A percentile compares a stretch with the other conserved stretches of the same genome.
phyloP scores from a whole-genome alignment of 768 basidiomycete species.

The Lactarius quietus region DNA sequence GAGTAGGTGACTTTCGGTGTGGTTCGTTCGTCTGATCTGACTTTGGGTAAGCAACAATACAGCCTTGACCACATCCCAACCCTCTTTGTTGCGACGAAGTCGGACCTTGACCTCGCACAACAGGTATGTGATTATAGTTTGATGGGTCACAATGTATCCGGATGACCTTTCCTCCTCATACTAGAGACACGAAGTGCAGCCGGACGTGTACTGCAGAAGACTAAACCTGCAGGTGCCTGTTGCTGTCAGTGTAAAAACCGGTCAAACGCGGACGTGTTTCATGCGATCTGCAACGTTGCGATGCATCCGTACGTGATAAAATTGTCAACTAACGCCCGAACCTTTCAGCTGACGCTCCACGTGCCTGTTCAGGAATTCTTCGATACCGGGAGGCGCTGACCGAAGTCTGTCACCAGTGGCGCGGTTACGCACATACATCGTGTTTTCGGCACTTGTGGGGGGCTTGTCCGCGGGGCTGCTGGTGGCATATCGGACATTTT shows the following conservation, averaged over 20 bases:
- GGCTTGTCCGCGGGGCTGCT: conserved; percentile 70
- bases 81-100: conserved; percentile 98
- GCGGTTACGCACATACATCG: conserved; percentile 67
- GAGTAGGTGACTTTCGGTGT: conserved; percentile 48
- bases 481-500: conserved; percentile 64
- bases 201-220: conserved; percentile 92
- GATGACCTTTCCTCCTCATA: neutral
- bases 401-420: conserved; percentile 68
- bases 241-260: conserved; percentile 85
- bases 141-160: conserved; percentile 1
- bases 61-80: conserved; percentile 93
- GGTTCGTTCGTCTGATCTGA: conserved; percentile 9
- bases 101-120: conserved; percentile 92
- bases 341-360: conserved; percentile 16
- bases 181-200: conserved; percentile 97
- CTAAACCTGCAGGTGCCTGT: conserved; percentile 91
- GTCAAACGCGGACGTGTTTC: conserved; percentile 84
- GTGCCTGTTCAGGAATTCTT: conserved; percentile 32
- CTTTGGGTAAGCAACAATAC: conserved; percentile 81
- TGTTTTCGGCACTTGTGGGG: conserved; percentile 67
- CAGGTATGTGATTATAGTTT: conserved; percentile 54
- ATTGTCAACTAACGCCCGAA: conserved; percentile 4
- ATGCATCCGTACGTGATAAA: conserved; percentile 72
- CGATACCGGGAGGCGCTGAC: conserved; percentile 82
- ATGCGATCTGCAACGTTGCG: conserved; percentile 78